A percentile compares a stretch with the other conserved stretches of the same genome.
phyloP scores from a whole-genome alignment of 2,329 filamentous ascomycete species.

The Botrytis tulipae region DNA sequence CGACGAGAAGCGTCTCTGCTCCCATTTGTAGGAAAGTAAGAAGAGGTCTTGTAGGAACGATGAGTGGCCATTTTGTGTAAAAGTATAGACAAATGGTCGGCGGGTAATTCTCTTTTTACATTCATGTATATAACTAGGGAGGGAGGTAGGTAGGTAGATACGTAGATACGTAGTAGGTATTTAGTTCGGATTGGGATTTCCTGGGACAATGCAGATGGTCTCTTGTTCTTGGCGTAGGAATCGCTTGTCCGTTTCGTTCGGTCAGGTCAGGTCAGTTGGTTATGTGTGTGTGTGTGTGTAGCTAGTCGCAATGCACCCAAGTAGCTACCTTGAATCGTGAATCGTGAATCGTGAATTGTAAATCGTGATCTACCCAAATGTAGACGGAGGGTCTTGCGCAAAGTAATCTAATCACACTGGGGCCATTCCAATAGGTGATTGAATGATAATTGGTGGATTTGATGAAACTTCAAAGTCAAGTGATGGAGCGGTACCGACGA shows the following conservation, averaged over 20 bases:
- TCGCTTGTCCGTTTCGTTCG: not conserved
- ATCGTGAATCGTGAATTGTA: not conserved
- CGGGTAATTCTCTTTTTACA: not conserved
- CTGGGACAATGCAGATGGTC: not conserved
- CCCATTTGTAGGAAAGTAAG: conserved; percentile 40
- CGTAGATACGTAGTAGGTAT: not conserved
- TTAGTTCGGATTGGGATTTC: not conserved
- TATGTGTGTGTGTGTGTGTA: not conserved
- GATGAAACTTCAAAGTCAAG: conserved; percentile 10
- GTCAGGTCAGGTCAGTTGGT: not conserved
- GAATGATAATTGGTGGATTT: conserved; percentile 3
- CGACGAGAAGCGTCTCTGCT: conserved; percentile 37
- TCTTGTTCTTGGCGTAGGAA: not conserved
- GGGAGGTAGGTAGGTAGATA: not conserved
- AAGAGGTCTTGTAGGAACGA: conserved; percentile 50
- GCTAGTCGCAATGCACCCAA: not conserved
- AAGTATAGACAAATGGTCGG: not conserved
- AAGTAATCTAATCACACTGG: not conserved
- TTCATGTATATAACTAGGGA: not conserved
- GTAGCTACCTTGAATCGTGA: not conserved
- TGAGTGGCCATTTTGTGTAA: conserved; percentile 44
- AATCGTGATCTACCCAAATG: not conserved
- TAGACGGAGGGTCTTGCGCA: conserved; percentile 1
- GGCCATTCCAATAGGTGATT: not conserved
- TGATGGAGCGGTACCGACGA: not conserved